A percentile compares a stretch with the other conserved stretches of the same genome.
phyloP scores from a whole-genome alignment of 2,329 filamentous ascomycete species.

The Plectosphaerella cucumerina region DNA sequence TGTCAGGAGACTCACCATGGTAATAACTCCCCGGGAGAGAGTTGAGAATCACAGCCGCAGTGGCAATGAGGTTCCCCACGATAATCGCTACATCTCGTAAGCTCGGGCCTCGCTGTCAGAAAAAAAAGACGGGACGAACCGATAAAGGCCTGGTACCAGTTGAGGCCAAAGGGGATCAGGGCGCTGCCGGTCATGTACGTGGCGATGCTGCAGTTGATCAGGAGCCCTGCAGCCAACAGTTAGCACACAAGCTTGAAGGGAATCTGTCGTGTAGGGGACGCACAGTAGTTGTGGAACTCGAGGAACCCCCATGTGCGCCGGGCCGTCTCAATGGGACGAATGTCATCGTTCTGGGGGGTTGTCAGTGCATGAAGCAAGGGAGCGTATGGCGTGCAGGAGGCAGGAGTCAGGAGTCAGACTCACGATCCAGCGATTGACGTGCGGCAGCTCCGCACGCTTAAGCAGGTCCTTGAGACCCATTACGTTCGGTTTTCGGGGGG shows the following conservation, averaged over 20 bases:
- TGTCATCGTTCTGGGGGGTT: constrained; percentile 39
- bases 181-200: constrained; percentile 35
- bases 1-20: constrained; percentile 22
- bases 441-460: constrained; percentile 21
- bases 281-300: constrained; percentile 41
- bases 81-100: constrained; percentile 22
- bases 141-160: constrained; percentile 39
- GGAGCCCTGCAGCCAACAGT: constrained; percentile 28
- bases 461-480: constrained; percentile 21
- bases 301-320: constrained; percentile 37
- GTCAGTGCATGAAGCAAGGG: constrained; percentile 6
- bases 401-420: background rate
- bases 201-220: constrained; percentile 41
- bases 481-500: too few species aligned
- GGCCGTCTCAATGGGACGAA: constrained; percentile 39
- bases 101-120: background rate
- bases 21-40: constrained; percentile 38
- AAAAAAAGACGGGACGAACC: constrained; percentile 15
- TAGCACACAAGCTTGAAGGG: background rate
- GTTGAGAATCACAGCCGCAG: constrained; percentile 32
- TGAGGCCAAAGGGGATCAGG: constrained; percentile 34
- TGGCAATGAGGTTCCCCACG: constrained; percentile 33
- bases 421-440: constrained; percentile 28
- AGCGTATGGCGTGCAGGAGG: too few species aligned
- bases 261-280: background rate